Evolutionary conservation across 352 stramenopile genomes (phyloP), one percentile per base, ranked within the genome.

Genomic region (Phytophthora tentaculata): DNA sequence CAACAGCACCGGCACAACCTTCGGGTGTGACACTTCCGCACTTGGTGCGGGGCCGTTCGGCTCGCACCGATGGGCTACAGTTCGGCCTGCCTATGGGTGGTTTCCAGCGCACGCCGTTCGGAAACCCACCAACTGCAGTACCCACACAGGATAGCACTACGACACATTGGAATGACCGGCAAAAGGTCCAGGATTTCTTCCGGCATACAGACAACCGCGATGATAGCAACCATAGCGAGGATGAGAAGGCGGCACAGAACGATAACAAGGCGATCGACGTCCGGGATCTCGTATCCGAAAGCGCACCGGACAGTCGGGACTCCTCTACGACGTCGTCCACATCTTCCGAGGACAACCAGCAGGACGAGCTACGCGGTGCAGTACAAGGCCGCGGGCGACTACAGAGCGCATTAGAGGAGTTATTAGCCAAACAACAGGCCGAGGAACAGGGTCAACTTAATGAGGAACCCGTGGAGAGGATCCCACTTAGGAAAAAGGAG

Each of bases 231-330:
- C 17, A 48, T 23, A 56, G 14, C 29, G 50, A 67, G 17, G 58
- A 55, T 14, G 69, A 74, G 57, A 69, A 84, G 54, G 63, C 63
- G 2, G 66, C 54, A 17, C 74, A 84, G 23, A 73, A 73, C 9
- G 81, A 82, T 58, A 64, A 84, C 56, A 89, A 90, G 58, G 59
- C 84, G 23, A 81, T 90, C 57, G 85, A 84, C 61, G 82, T 90
- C 10, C 69, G 74, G n/a, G 79, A 85, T 26, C 61, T 90, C 2
- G 66, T 89, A 24, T 64, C 67, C 17, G 50, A 70, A n/a, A 82
- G 80, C 39, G 52, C 59, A 14, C 47, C 62, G 28, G 29, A 70
- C 24, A 45, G 61, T 54, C 62, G 57, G 6, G 56, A 29, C 7
- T 73, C 71, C 7, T 73, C 62, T 3, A 43, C 57, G 14, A 79